These are phyloP conservation scores for Phyllostachys edulis DNA, from an alignment of 176 grass and related monocot species.

Conservation along the genomic window DNA sequence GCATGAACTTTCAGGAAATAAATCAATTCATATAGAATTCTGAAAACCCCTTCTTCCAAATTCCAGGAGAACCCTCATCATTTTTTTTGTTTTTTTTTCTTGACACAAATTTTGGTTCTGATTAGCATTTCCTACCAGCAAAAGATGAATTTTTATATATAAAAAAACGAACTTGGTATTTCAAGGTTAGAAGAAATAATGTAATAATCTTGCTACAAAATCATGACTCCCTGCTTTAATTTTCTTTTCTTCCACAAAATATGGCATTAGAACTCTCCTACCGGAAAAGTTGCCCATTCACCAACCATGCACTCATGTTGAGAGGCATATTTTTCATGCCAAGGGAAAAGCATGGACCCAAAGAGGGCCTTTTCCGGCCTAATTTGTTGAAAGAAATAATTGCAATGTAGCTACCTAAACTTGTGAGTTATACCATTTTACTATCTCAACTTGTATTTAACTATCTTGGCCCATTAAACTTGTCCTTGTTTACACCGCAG, in stretches of 20 bases:
- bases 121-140: background rate
- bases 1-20: background rate
- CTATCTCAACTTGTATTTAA: too few relatives aligned
- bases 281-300: slow-evolving; percentile 29
- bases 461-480: too few relatives aligned
- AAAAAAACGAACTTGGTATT: background rate
- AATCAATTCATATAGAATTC: background rate
- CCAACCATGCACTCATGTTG: slow-evolving; percentile 50
- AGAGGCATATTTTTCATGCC: slow-evolving; percentile 53
- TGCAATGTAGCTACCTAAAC: too few relatives aligned
- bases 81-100: background rate
- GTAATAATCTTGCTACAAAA: slow-evolving; percentile 4
- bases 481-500: too few relatives aligned
- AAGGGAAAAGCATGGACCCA: slow-evolving; percentile 42
- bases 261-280: slow-evolving; percentile 33
- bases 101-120: background rate
- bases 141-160: background rate
- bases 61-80: background rate
- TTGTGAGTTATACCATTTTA: too few relatives aligned
- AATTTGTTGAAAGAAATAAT: slow-evolving; percentile 36
- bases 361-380: slow-evolving; percentile 26
- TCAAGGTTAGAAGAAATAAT: background rate
- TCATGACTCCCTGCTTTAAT: background rate
- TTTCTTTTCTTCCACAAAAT: slow-evolving; percentile 23
- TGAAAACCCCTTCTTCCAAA: background rate